A percentile compares a stretch with the other conserved stretches of the same genome.
These are phyloP conservation scores for Elongisporangium prolatum DNA, from an alignment of 352 stramenopile species.

Conservation along the genomic window DNA sequence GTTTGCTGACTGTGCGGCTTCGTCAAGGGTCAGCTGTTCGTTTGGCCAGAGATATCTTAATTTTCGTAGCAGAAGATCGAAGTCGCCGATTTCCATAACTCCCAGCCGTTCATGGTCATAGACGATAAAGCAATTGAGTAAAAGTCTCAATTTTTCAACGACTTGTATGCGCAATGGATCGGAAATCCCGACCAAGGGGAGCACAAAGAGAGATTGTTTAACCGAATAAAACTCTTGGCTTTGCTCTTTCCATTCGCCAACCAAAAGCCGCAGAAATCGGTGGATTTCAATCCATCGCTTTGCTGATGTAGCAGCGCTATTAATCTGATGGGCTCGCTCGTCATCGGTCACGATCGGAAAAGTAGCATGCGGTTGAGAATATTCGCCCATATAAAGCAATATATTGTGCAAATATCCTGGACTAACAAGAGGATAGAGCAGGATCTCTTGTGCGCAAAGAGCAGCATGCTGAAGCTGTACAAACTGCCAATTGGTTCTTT, in stretches of 20 bases:
- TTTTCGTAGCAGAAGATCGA: conserved; percentile 44
- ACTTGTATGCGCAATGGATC: conserved; percentile 11
- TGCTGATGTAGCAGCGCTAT: neutral
- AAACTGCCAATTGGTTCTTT: conserved; percentile 57
- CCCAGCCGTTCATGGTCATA: conserved; percentile 60
- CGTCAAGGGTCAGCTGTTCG: conserved; percentile 26
- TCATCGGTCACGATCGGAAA: conserved; percentile 4
- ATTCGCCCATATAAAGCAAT: conserved; percentile 45
- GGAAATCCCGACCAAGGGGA: conserved; percentile 17
- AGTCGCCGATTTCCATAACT: conserved; percentile 39
- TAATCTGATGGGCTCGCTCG: neutral
- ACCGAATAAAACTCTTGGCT: conserved; percentile 41
- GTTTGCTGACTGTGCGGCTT: conserved; percentile 18
- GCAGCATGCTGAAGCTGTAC: conserved; percentile 42
- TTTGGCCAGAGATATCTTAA: conserved; percentile 66
- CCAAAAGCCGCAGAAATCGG: conserved; percentile 52
- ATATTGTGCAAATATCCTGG: conserved; percentile 56
- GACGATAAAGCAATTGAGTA: conserved; percentile 73
- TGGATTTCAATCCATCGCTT: conserved; percentile 60
- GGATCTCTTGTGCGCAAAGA: conserved; percentile 61
- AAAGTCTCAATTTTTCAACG: conserved; percentile 50
- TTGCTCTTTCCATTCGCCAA: conserved; percentile 73
- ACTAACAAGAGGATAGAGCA: conserved; percentile 66
- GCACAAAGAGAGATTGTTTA: conserved; percentile 43
- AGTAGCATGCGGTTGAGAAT: conserved; percentile 29